phyloP scores from a whole-genome alignment of 805 yeast species.

The Candida palmyrensis region DNA sequence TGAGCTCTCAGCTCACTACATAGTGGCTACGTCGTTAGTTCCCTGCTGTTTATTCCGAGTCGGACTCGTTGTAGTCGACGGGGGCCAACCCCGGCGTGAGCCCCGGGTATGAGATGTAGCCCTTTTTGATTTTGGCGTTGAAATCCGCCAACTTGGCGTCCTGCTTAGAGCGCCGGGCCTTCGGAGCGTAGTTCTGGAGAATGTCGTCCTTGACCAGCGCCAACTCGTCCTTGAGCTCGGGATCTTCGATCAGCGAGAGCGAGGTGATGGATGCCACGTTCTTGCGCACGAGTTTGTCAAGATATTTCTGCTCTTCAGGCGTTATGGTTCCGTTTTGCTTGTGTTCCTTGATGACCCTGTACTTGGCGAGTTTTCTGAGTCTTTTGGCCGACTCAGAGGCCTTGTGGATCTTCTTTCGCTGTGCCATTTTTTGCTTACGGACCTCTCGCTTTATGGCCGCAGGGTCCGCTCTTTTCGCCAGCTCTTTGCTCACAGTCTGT shows the following conservation, averaged over 20 bases:
- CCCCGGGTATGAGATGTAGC: conserved; percentile 50
- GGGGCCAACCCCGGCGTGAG: conserved; percentile 86
- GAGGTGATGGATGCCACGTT: conserved; percentile 27
- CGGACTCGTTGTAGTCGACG: conserved; percentile 56
- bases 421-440: conserved; percentile 15
- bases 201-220: conserved; percentile 24
- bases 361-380: conserved; percentile 32
- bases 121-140: conserved; percentile 38
- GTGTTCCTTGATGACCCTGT: conserved; percentile 33
- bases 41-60: conserved; percentile 13
- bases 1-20: too few relatives aligned
- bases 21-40: neutral
- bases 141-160: conserved; percentile 23
- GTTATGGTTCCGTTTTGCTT: conserved; percentile 15
- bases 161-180: conserved; percentile 26
- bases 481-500: conserved; percentile 14
- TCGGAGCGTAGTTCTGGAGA: conserved; percentile 15
- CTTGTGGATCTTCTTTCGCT: conserved; percentile 23
- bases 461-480: conserved; percentile 8
- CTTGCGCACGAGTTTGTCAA: conserved; percentile 32
- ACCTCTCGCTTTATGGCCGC: conserved; percentile 16
- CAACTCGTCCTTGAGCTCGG: conserved; percentile 24
- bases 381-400: conserved; percentile 22
- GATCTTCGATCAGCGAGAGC: conserved; percentile 27
- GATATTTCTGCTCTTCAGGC: conserved; percentile 32